Conservation (phyloP, 306 rosid genomes). For the Chamaecrista fasciculata region DNA sequence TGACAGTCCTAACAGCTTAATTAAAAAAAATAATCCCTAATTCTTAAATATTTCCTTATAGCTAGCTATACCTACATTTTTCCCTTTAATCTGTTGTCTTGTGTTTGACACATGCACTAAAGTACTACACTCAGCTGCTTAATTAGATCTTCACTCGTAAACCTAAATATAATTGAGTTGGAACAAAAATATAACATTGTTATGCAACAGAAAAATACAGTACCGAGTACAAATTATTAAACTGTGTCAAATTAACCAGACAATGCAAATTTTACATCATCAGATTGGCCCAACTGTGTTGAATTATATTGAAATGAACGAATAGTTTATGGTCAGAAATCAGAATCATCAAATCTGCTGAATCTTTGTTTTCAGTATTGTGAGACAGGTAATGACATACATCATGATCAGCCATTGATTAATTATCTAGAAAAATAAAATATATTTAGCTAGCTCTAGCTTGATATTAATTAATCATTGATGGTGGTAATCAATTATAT, state of each 20-base stretch:
- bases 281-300: slow-evolving; percentile 5
- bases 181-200: too few relatives aligned
- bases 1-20: slow-evolving; percentile 11
- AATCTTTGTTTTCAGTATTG: not conserved
- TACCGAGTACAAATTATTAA: too few relatives aligned
- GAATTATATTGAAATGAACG: not conserved
- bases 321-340: not conserved
- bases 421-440: not conserved
- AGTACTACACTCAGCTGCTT: too few relatives aligned
- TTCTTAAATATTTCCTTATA: too few relatives aligned
- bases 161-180: too few relatives aligned
- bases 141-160: not conserved
- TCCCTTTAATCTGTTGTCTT: not conserved
- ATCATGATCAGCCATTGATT: slow-evolving; percentile 20
- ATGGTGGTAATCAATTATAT: slow-evolving; percentile 17
- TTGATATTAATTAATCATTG: not conserved
- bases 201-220: too few relatives aligned
- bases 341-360: slow-evolving; percentile 13
- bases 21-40: not conserved
- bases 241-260: not conserved
- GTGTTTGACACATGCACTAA: slow-evolving; percentile 30
- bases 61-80: not conserved
- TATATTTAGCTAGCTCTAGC: not conserved
- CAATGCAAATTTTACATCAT: not conserved
- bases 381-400: slow-evolving; percentile 4